Evolutionary conservation across 1,284 basidiomycete species (phyloP).

Genomic region (Cystobasidium pallidum): DNA sequence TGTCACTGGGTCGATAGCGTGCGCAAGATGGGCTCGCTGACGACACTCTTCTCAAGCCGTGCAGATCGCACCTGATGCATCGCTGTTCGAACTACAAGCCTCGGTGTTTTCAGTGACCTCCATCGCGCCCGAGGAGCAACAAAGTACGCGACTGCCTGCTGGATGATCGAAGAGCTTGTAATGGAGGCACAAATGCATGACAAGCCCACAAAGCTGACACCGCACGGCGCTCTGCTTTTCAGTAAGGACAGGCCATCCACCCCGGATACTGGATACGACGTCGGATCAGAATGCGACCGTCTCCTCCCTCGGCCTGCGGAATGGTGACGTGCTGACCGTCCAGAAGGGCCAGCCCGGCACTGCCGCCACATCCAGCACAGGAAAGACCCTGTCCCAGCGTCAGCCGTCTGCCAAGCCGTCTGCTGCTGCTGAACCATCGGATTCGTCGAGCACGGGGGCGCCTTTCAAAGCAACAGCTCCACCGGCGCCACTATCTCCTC

Average conservation of each 20-base stretch:
- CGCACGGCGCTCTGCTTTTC: background rate
- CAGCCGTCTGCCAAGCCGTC: conserved; percentile 46
- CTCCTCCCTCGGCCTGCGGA: conserved; percentile 71
- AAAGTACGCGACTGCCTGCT: conserved; percentile 26
- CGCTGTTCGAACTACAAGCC: conserved; percentile 41
- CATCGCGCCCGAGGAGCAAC: conserved; percentile 34
- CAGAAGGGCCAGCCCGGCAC: conserved; percentile 29
- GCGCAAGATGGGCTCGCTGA: background rate
- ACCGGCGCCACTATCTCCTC: background rate
- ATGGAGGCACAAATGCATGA: background rate
- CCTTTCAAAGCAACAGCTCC: background rate
- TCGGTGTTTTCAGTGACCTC: conserved; percentile 35
- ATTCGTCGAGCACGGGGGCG: background rate
- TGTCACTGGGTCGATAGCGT: background rate
- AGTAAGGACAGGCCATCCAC: conserved; percentile 88
- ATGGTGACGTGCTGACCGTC: conserved; percentile 82
- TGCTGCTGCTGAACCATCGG: conserved; percentile 1
- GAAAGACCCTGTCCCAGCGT: conserved; percentile 57
- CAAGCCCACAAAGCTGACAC: background rate
- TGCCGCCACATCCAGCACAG: conserved; percentile 7
- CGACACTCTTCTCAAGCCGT: conserved; percentile 11
- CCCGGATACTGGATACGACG: conserved; percentile 69
- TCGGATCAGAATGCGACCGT: conserved; percentile 66
- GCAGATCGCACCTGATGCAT: conserved; percentile 34
- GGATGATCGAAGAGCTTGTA: background rate